Base-by-base conservation (phyloP, 805 yeast species). In the Priceomyces castillae region DNA sequence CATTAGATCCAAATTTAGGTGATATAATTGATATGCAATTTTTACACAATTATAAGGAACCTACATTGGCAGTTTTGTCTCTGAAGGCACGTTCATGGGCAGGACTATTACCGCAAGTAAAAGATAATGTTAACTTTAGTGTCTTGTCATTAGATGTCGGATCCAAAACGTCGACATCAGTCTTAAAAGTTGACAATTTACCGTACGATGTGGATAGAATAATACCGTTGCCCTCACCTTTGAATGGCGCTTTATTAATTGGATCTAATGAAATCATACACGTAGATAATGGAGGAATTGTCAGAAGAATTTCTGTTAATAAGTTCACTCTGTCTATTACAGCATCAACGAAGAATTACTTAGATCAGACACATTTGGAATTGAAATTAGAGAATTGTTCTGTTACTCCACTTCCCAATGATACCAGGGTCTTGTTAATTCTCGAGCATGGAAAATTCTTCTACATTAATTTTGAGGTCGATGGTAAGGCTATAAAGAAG, bases 211-310 rank as follows among this genome's bases (percentile, higher is more conserved):
- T 84, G 2, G 83, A 80, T 50, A 65, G 73, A 12, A 62, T 90
- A 7, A 62, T 84, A 7, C 83, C 96, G 0, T 65, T 89, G 26
- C 72, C 78, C 1, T 69, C 71, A 2, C 89, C 92, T 0, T 64
- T 84, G 26, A 81, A 81, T 47, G 97, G 97, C 0, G 67, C 81
- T 37, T 62, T 90, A 5, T 53, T 79, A 15, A 42, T 87, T 2
- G 97, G 97, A 1, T 75, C 84, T 28, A 90, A 90, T 58, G 86
- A 84, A 53, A 51, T 90, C 7, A 66, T 88, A 9, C 90, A 87
- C 61, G 76, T 89, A 14, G 96, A 90, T 56, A 80, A 87, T 23
- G 77, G 88, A 2, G 95, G 95, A 3, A 78, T 82, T 25, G 56
- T 73, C 2, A 74, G 78, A 46, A 83, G 88, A 20, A 67, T 82